phyloP scores from a whole-genome alignment of 495 filamentous ascomycete species.

The Neurospora terricola region DNA sequence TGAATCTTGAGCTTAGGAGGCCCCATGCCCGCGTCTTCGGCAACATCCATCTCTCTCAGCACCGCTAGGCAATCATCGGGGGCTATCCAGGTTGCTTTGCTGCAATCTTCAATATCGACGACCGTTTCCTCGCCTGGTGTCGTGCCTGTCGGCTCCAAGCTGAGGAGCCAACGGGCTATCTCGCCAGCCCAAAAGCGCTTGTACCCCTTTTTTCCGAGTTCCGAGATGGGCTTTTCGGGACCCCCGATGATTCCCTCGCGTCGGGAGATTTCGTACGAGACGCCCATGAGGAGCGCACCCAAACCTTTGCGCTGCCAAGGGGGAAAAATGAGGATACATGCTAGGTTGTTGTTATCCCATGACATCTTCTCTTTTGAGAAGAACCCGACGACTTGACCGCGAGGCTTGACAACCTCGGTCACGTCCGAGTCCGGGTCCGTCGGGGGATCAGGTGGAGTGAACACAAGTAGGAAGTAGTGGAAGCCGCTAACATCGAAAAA shows the following conservation, averaged over 20 bases:
- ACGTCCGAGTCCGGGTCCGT: constrained; percentile 12
- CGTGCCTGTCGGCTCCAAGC: constrained; percentile 27
- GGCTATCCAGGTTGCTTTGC: constrained; percentile 61
- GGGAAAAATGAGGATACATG: constrained; percentile 93
- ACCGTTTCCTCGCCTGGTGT: constrained; percentile 18
- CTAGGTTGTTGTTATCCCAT: constrained; percentile 97
- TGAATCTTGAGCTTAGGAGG: constrained; percentile 17
- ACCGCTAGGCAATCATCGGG: constrained; percentile 74
- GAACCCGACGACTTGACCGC: constrained; percentile 71
- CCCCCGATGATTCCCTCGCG: constrained; percentile 80
- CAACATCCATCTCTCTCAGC: constrained; percentile 65
- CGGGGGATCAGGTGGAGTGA: constrained; percentile 40
- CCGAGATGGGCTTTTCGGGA: constrained; percentile 85
- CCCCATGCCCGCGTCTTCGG: constrained; percentile 46
- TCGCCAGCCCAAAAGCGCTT: constrained; percentile 74
- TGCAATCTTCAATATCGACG: constrained; percentile 32
- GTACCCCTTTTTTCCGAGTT: constrained; percentile 72
- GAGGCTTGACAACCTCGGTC: constrained; percentile 7
- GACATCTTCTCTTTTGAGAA: constrained; percentile 98
- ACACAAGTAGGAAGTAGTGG: constrained; percentile 83
- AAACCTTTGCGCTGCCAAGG: constrained; percentile 88
- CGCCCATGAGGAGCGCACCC: constrained; percentile 82
- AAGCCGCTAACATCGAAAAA: constrained; percentile 96
- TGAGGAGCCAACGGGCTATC: constrained; percentile 53
- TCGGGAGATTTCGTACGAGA: constrained; percentile 84